A percentile compares a stretch with the other conserved stretches of the same genome.
These are phyloP conservation scores for Epichloe gansuensis DNA, from an alignment of 2,329 filamentous ascomycete species.

Conservation along the genomic window DNA sequence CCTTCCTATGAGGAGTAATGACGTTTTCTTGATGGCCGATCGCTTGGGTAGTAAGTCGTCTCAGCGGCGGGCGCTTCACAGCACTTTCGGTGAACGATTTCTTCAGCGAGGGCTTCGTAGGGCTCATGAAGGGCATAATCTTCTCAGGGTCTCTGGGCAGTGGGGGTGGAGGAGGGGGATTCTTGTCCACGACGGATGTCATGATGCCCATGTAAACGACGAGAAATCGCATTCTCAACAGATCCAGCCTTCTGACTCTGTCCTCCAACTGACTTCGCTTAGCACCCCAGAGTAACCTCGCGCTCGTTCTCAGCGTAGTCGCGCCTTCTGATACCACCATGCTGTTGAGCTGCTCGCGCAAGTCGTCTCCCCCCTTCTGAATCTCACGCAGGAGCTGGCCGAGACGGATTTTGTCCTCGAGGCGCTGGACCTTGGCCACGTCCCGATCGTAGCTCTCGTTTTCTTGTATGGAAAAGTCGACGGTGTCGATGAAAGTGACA, in stretches of 20 bases:
- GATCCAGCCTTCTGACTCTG: slow-evolving; percentile 43
- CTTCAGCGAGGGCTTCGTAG: slow-evolving; percentile 22
- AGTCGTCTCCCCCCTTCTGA: slow-evolving; percentile 47
- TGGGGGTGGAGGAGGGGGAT: slow-evolving; percentile 19
- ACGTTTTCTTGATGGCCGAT: slow-evolving; percentile 39
- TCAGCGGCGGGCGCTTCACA: slow-evolving; percentile 33
- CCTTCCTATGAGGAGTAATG: slow-evolving; percentile 34
- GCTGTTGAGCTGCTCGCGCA: slow-evolving; percentile 45
- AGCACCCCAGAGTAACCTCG: slow-evolving; percentile 45
- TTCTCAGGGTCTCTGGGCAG: slow-evolving; percentile 23
- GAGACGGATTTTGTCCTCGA: slow-evolving; percentile 51
- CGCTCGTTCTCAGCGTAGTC: slow-evolving; percentile 30
- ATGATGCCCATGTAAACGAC: slow-evolving; percentile 52
- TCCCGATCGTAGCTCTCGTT: slow-evolving; percentile 53
- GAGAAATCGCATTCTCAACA: slow-evolving; percentile 51
- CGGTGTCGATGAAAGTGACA: slow-evolving; percentile 42
- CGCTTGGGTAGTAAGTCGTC: slow-evolving; percentile 40
- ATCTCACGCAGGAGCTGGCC: slow-evolving; percentile 47
- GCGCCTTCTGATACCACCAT: slow-evolving; percentile 35
- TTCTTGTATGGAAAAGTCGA: slow-evolving; percentile 49
- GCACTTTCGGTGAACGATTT: slow-evolving; percentile 31
- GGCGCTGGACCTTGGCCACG: slow-evolving; percentile 40
- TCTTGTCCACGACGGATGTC: slow-evolving; percentile 23
- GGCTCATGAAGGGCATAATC: slow-evolving; percentile 16
- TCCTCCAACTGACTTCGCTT: slow-evolving; percentile 42